phyloP scores from a whole-genome alignment of 2,329 filamentous ascomycete genomes.

The Phoma sp. region DNA sequence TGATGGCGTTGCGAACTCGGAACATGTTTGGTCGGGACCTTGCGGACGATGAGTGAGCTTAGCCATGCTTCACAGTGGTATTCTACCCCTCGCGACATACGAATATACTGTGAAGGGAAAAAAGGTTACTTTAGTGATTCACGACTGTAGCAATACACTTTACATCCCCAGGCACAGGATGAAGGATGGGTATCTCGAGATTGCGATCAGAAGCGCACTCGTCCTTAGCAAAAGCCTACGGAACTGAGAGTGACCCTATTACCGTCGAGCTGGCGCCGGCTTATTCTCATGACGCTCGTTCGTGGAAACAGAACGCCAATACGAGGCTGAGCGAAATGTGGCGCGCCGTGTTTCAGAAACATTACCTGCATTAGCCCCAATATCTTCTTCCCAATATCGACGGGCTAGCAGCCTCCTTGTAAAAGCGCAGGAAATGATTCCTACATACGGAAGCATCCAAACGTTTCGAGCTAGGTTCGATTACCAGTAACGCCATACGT shows the following conservation, averaged over 20 bases:
- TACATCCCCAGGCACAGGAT: too few species aligned
- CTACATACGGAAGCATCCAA: not conserved
- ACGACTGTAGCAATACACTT: too few species aligned
- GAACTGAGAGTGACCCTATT: not conserved
- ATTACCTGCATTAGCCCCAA: not conserved
- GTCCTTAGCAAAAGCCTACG: too few species aligned
- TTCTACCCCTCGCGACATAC: not conserved
- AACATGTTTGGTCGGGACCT: too few species aligned
- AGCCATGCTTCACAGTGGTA: too few species aligned
- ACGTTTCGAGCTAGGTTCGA: slow-evolving; percentile 2
- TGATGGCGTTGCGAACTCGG: too few species aligned
- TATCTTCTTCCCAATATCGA: not conserved
- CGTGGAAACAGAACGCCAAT: slow-evolving; percentile 1
- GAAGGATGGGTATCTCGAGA: too few species aligned
- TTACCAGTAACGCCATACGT: not conserved
- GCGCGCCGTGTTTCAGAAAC: slow-evolving; percentile 5
- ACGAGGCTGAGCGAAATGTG: not conserved
- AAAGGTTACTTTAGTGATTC: too few species aligned
- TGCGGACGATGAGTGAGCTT: too few species aligned
- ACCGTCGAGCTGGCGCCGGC: not conserved
- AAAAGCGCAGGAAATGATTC: not conserved
- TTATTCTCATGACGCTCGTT: not conserved
- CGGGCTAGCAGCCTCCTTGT: not conserved
- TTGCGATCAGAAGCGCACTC: too few species aligned
- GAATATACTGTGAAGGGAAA: too few species aligned